Percentiles rank a stretch among this genome's conserved stretches.
These are phyloP conservation scores for Vitis labrusca DNA, from an alignment of 164 flowering plant genomes.

Conservation along the genomic window DNA sequence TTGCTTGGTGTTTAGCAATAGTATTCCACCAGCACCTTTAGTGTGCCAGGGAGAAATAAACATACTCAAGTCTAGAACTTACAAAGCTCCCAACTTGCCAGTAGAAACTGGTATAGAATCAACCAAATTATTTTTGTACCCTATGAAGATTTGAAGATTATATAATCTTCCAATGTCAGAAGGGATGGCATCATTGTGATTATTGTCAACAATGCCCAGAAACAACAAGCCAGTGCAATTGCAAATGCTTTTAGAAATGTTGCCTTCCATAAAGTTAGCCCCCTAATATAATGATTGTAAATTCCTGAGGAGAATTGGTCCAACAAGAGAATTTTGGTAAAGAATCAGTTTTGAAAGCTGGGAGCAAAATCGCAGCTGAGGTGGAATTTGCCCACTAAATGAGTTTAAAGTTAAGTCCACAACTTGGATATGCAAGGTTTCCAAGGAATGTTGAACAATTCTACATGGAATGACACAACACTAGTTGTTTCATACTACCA, in stretches of 20 bases:
- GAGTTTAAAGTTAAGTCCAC: conserved; percentile 15
- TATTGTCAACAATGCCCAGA: conserved; percentile 38
- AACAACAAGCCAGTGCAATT: conserved; percentile 48
- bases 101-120: conserved; percentile 69
- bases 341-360: too few relatives aligned
- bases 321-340: too few relatives aligned
- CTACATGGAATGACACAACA: too few relatives aligned
- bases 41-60: too few relatives aligned
- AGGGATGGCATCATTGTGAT: conserved; percentile 60
- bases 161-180: conserved; percentile 43
- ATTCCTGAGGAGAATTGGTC: too few relatives aligned
- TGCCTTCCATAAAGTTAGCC: conserved; percentile 32
- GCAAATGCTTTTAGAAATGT: conserved; percentile 55
- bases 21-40: too few relatives aligned
- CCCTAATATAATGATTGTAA: too few relatives aligned
- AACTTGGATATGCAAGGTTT: too few relatives aligned
- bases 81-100: conserved; percentile 39
- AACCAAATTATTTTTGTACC: conserved; percentile 37
- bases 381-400: too few relatives aligned
- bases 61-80: conserved; percentile 41
- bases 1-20: too few relatives aligned
- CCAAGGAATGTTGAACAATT: too few relatives aligned
- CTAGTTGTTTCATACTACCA: background rate
- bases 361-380: too few relatives aligned
- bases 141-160: conserved; percentile 46